These are phyloP conservation scores for Sordariomycetes sp. DNA, from an alignment of 2,329 filamentous ascomycete genomes.

Conservation along the genomic window DNA sequence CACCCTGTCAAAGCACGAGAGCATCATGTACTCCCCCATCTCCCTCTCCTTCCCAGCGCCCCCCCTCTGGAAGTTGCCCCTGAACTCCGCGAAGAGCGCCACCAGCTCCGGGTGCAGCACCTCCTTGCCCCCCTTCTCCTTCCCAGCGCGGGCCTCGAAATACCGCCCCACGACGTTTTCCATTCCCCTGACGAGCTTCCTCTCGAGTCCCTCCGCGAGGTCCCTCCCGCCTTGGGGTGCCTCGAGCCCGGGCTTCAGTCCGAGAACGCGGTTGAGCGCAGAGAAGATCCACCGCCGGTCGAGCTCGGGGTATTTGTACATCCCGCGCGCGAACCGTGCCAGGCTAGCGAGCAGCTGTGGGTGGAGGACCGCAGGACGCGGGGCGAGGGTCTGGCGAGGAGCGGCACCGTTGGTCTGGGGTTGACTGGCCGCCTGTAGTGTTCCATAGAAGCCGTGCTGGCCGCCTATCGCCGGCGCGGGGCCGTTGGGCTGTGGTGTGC, in stretches of 20 bases:
- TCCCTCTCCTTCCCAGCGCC: not conserved
- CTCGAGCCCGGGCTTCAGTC: conserved; percentile 26
- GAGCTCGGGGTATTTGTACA: conserved; percentile 1
- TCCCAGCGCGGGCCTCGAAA: not conserved
- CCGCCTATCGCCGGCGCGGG: not conserved
- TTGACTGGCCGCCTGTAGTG: not conserved
- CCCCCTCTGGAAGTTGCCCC: not conserved
- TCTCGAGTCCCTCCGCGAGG: not conserved
- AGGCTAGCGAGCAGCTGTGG: not conserved
- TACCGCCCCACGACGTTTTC: not conserved
- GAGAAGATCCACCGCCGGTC: conserved; percentile 26
- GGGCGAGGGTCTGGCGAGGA: not conserved
- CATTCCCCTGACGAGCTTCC: not conserved
- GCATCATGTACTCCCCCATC: conserved; percentile 4
- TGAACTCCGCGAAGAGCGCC: not conserved
- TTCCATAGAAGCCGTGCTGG: not conserved
- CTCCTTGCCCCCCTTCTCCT: not conserved
- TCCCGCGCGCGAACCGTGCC: not conserved
- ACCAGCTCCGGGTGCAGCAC: conserved; percentile 2
- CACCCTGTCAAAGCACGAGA: not conserved
- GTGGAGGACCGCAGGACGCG: conserved; percentile 4
- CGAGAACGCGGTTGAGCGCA: conserved; percentile 38
- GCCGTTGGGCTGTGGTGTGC: not conserved
- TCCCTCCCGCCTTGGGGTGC: conserved; percentile 9
- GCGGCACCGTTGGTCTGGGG: conserved; percentile 4